phyloP scores from a whole-genome alignment of 2,329 filamentous ascomycete genomes.

The Elsinoe arachidis region DNA sequence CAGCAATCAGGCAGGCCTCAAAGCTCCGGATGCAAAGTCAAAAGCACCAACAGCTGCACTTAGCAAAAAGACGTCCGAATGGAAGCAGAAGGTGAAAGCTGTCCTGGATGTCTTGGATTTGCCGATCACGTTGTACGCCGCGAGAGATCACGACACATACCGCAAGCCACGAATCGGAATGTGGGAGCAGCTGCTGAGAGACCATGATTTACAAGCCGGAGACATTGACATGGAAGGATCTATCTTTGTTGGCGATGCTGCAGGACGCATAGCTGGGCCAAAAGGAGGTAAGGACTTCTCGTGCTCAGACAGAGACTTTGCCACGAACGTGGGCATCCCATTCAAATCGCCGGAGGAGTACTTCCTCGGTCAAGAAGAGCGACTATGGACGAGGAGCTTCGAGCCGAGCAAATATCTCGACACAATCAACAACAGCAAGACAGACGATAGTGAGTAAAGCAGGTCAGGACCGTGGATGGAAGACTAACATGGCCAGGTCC shows the following conservation, averaged over 20 bases:
- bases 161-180: constrained; percentile 84
- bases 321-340: constrained; percentile 68
- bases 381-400: constrained; percentile 61
- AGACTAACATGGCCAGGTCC: constrained; percentile 17
- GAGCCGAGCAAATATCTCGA: constrained; percentile 54
- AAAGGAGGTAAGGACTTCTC: constrained; percentile 48
- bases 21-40: constrained; percentile 60
- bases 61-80: constrained; percentile 41
- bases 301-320: constrained; percentile 64
- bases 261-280: constrained; percentile 39
- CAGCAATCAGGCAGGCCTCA: constrained; percentile 82
- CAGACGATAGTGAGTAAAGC: constrained; percentile 27
- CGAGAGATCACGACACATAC: constrained; percentile 71
- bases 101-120: constrained; percentile 65
- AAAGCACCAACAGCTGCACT: constrained; percentile 61
- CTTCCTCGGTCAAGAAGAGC: constrained; percentile 61
- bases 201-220: constrained; percentile 36
- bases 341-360: constrained; percentile 90
- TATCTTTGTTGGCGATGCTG: constrained; percentile 86
- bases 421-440: constrained; percentile 20
- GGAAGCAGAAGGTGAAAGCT: constrained; percentile 69
- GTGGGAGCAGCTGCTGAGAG: constrained; percentile 62
- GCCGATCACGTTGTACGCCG: constrained; percentile 74
- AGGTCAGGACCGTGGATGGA: constrained; percentile 1
- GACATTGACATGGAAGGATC: constrained; percentile 62